These are phyloP conservation scores for Epithele typhae DNA, from an alignment of 768 basidiomycete genomes.

Conservation along the genomic window DNA sequence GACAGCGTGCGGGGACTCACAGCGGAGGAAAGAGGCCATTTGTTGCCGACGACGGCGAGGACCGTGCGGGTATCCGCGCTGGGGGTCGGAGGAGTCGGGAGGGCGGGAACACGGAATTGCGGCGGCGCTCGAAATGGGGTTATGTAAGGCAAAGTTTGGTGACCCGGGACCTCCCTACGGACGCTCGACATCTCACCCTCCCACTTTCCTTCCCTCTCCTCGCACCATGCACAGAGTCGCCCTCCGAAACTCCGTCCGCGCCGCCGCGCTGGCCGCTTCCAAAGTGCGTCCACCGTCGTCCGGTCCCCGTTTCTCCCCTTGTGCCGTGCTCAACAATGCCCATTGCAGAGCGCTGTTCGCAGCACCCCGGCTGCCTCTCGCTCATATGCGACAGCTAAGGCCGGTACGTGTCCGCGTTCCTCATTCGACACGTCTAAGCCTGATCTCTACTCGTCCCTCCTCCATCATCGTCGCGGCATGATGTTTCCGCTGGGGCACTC, in stretches of 20 bases:
- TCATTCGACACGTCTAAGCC: constrained; percentile 6
- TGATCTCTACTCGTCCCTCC: constrained; percentile 6
- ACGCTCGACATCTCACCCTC: constrained; percentile 20
- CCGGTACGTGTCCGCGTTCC: constrained; percentile 54
- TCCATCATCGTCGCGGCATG: constrained; percentile 1
- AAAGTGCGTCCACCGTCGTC: no score
- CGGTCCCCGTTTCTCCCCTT: constrained; percentile 4
- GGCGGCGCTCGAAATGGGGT: constrained; percentile 21
- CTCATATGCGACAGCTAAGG: constrained; percentile 96
- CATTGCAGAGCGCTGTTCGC: constrained; percentile 33
- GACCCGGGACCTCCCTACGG: constrained; percentile 21
- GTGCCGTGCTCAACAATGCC: constrained; percentile 7
- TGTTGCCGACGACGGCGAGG: constrained; percentile 4
- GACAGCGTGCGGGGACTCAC: constrained; percentile 15
- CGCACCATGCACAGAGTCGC: constrained; percentile 80
- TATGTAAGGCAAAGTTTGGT: constrained; percentile 22
- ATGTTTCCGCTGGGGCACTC: constrained; percentile 21
- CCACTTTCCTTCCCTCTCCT: constrained; percentile 41
- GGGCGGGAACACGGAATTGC: constrained; percentile 17
- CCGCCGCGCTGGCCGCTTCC: constrained; percentile 66
- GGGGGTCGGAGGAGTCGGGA: constrained; percentile 12
- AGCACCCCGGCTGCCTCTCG: constrained; percentile 58
- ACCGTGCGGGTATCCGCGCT: constrained; percentile 11
- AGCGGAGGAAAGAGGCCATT: constrained; percentile 26
- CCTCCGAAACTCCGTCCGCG: constrained; percentile 79